phyloP scores from a whole-genome alignment of 75 land plant genomes.

The Larix kaempferi region DNA sequence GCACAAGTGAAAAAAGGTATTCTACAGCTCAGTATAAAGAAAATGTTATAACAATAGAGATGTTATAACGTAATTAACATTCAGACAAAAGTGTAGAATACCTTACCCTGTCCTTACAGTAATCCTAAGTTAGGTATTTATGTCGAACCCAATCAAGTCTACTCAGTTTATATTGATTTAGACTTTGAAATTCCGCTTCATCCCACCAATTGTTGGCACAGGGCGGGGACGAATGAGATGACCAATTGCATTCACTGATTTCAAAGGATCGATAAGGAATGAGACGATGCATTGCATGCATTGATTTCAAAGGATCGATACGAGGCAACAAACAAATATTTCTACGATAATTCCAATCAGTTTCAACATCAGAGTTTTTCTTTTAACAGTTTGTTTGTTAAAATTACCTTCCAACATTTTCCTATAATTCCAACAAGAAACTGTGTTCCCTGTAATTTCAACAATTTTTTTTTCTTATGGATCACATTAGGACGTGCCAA shows the following conservation, averaged over 20 bases:
- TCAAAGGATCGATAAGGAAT: constrained; percentile 27
- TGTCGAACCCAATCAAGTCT: constrained; percentile 25
- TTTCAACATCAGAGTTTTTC: no score
- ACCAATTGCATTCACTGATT: constrained; percentile 28
- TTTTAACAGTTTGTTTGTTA: no score
- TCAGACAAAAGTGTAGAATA: constrained; percentile 22
- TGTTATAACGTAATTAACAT: constrained; percentile 11
- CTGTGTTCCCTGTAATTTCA: no score
- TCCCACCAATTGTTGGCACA: constrained; percentile 53
- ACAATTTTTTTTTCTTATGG: no score
- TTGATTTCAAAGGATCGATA: no score
- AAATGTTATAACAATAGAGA: no score
- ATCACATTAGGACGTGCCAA: no score
- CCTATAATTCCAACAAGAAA: no score
- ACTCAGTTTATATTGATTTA: constrained; percentile 20
- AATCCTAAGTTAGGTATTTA: constrained; percentile 54
- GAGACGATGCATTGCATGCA: no score
- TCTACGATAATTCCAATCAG: constrained; percentile 44
- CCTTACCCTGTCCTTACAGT: constrained; percentile 53
- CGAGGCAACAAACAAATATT: constrained; percentile 54
- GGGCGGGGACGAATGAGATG: neutral
- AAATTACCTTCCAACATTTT: no score
- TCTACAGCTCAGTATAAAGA: no score
- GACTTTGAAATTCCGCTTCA: constrained; percentile 10
- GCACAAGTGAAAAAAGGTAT: no score